Conservation (phyloP, 2,329 filamentous ascomycete species). For the Exophiala aquamarina region DNA sequence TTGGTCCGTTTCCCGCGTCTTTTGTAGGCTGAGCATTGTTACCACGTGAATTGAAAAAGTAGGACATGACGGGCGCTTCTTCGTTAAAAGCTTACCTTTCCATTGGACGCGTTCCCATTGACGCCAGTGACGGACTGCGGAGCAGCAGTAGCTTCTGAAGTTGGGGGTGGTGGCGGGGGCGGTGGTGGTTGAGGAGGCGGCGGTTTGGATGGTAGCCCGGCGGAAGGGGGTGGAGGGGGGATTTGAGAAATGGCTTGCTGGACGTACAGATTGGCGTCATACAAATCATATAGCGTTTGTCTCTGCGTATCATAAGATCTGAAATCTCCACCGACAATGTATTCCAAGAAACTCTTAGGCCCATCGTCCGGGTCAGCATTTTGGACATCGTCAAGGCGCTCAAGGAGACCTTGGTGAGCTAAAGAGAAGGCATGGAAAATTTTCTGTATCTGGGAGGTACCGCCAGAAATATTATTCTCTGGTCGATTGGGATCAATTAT, state of each 20-base stretch:
- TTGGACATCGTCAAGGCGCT: conserved; percentile 51
- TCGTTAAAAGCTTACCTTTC: too few species aligned
- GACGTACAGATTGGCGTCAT: background rate
- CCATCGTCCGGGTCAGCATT: conserved; percentile 32
- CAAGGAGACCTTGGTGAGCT: conserved; percentile 59
- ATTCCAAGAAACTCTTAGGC: conserved; percentile 63
- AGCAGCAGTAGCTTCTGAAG: background rate
- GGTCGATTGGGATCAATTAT: conserved; percentile 90
- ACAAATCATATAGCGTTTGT: conserved; percentile 58
- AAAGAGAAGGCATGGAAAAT: conserved; percentile 70
- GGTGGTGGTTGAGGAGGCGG: conserved; percentile 1
- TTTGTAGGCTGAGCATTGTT: too few species aligned
- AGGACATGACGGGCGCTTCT: too few species aligned
- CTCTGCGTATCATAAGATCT: conserved; percentile 70
- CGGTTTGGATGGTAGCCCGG: background rate
- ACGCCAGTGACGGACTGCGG: too few species aligned
- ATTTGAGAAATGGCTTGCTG: background rate
- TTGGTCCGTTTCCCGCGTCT: too few species aligned
- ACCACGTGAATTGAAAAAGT: too few species aligned
- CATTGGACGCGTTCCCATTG: too few species aligned
- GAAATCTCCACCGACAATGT: conserved; percentile 78
- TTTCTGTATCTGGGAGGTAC: conserved; percentile 67
- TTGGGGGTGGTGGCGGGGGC: background rate
- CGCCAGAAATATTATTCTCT: conserved; percentile 85
- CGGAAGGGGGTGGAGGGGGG: too few species aligned